These are phyloP conservation scores for Amorphotheca resinae DNA, from an alignment of 495 filamentous ascomycete species.

Conservation along the genomic window DNA sequence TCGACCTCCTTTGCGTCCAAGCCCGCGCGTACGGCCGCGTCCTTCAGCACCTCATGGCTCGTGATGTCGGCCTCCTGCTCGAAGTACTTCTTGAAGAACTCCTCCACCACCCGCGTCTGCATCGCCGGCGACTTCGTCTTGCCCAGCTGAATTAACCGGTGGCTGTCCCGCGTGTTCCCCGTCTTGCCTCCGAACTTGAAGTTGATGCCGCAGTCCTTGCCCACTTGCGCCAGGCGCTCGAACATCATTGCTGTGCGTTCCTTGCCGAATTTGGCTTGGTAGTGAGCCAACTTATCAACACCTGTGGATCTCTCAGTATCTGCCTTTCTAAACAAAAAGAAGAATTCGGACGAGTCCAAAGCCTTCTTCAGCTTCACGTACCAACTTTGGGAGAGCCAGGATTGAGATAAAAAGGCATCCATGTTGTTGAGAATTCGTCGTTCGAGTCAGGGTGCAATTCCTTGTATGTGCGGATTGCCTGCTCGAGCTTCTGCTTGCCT, in stretches of 20 bases:
- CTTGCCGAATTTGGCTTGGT: conserved; percentile 44
- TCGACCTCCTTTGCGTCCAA: conserved; percentile 45
- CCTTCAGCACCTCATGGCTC: conserved; percentile 40
- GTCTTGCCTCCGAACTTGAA: conserved; percentile 63
- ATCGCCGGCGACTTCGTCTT: conserved; percentile 40
- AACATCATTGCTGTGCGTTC: conserved; percentile 44
- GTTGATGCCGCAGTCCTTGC: conserved; percentile 51
- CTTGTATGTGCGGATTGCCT: conserved; percentile 55
- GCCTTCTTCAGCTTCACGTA: neutral
- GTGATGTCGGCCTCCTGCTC: conserved; percentile 72
- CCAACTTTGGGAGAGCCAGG: conserved; percentile 40
- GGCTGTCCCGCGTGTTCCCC: conserved; percentile 68
- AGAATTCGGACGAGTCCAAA: too few relatives aligned
- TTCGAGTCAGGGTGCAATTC: conserved; percentile 37
- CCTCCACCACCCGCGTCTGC: conserved; percentile 52
- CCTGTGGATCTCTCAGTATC: conserved; percentile 22
- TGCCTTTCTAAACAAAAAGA: neutral
- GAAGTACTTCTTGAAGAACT: conserved; percentile 62
- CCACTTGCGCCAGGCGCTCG: conserved; percentile 42
- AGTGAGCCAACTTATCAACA: conserved; percentile 44
- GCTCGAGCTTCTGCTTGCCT: conserved; percentile 61
- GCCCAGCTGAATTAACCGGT: conserved; percentile 60
- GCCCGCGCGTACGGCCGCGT: conserved; percentile 51
- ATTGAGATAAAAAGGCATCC: conserved; percentile 74
- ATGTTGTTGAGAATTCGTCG: conserved; percentile 60